Percentiles rank a stretch among this genome's conserved stretches.
Conservation (phyloP, 257 asterid genomes). For the Solanum ossicruentum region DNA sequence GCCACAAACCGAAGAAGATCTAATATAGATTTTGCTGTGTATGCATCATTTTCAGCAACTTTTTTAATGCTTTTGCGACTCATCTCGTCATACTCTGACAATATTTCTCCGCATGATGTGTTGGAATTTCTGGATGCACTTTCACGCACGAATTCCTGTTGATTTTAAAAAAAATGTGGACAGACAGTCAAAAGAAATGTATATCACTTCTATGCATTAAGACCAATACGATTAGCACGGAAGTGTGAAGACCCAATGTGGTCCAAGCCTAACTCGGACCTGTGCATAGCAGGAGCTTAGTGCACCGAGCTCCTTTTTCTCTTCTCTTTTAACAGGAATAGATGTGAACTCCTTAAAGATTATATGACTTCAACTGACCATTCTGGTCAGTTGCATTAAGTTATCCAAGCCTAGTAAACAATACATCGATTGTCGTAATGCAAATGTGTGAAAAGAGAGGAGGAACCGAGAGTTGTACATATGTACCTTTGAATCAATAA, state of each 20-base stretch:
- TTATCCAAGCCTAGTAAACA: background rate
- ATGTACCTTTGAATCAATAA: background rate
- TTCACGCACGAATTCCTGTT: background rate
- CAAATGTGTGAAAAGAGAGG: background rate
- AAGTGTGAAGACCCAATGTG: background rate
- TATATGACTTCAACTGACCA: background rate
- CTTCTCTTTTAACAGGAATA: background rate
- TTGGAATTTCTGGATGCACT: background rate
- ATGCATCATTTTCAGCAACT: conserved; percentile 5
- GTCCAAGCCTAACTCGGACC: background rate
- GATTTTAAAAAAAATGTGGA: background rate
- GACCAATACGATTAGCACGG: background rate
- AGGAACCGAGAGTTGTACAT: background rate
- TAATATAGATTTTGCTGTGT: background rate
- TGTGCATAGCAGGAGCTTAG: background rate
- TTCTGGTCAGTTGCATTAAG: background rate
- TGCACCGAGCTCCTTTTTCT: background rate
- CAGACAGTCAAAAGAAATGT: background rate
- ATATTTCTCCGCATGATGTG: background rate
- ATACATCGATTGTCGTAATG: background rate
- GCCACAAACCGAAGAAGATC: conserved; percentile 12
- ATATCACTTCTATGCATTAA: background rate
- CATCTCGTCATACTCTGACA: conserved; percentile 6
- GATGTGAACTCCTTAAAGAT: background rate
- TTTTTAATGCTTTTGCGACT: background rate